Base-by-base conservation (phyloP, 306 rosid genomes). In the Rosa rugosa region DNA sequence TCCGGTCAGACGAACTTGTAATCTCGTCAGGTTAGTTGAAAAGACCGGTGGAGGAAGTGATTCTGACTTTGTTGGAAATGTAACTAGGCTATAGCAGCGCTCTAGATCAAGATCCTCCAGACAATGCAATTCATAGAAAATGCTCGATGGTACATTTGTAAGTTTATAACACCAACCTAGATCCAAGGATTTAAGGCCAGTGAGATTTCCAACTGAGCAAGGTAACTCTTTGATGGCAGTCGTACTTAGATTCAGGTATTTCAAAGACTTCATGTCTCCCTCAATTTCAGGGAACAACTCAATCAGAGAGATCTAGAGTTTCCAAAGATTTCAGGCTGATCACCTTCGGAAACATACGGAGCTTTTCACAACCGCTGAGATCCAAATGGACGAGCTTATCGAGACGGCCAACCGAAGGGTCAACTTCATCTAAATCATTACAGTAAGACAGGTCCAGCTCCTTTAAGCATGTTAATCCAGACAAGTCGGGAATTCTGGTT, bases 331-430 rank as follows among this genome's bases (percentile, higher is more conserved):
- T 22, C 34, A 57, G 2, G 34, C 2, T 3, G 11, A 57, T 57
- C 4, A 6, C 23, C 10, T 11, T 1, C 9, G 0, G 34, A 57
- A 57, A 57, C 64, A n/a, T 57, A 14, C 1, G 0, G 0, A 57
- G 64, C 5, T 57, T 22, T 3, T 6, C 0, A 4, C 64, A 57
- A 0, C 0, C 0, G 0, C 1, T 3, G 14, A 22, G 1, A 0
- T 3, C 1, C 64, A 22, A 10, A 8, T 10, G 0, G 23, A 9
- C 27, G 4, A 57, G 34, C 34, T 57, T 57, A 57, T 57, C 34
- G 4, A n/a, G 64, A 8, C 1, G 10, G n/a, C 64, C 64, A 57
- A 57, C 63, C 12, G 64, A 57, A 57, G 10, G 12, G 22, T 57
- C 3, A 22, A 57, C 64, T 57, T 22, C 34, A 8, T 8, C 5